Evolutionary conservation across 2,329 filamentous ascomycete genomes (phyloP).

Genomic region (Juglanconis juglandina): DNA sequence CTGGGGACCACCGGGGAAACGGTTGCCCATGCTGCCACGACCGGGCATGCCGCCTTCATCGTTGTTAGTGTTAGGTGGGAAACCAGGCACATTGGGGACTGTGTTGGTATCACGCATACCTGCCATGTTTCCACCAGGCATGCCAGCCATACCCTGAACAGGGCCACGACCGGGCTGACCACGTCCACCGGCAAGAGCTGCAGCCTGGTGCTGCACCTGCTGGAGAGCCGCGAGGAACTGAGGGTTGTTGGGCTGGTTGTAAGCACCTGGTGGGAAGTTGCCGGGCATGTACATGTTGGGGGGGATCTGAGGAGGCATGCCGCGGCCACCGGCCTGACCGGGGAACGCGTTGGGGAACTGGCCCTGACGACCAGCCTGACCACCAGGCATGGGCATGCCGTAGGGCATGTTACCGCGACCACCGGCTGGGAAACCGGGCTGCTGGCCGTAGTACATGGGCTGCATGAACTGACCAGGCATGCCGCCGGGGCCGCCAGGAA

Average conservation of each 20-base stretch:
- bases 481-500: conserved; percentile 53
- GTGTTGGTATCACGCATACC: conserved; percentile 37
- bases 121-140: conserved; percentile 52
- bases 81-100: conserved; percentile 52
- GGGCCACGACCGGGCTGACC: conserved; percentile 68
- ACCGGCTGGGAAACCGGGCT: conserved; percentile 63
- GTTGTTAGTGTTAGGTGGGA: conserved; percentile 51
- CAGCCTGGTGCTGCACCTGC: conserved; percentile 61
- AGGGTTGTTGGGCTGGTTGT: conserved; percentile 75
- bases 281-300: conserved; percentile 82
- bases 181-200: conserved; percentile 57
- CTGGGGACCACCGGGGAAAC: conserved; percentile 39
- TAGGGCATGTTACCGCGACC: conserved; percentile 65
- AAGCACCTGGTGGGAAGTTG: conserved; percentile 75
- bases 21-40: conserved; percentile 35
- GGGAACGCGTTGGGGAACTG: conserved; percentile 81
- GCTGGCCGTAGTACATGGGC: conserved; percentile 87
- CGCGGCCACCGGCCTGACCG: conserved; percentile 74
- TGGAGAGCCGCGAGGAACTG: conserved; percentile 80
- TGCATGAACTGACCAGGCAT: conserved; percentile 88
- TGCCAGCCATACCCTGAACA: conserved; percentile 70
- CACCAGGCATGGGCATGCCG: conserved; percentile 64
- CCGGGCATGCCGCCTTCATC: conserved; percentile 36
- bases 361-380: conserved; percentile 77
- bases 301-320: conserved; percentile 75